Base-by-base conservation (phyloP, 176 grass and related monocot species). In the Echinochloa phyllopogon region DNA sequence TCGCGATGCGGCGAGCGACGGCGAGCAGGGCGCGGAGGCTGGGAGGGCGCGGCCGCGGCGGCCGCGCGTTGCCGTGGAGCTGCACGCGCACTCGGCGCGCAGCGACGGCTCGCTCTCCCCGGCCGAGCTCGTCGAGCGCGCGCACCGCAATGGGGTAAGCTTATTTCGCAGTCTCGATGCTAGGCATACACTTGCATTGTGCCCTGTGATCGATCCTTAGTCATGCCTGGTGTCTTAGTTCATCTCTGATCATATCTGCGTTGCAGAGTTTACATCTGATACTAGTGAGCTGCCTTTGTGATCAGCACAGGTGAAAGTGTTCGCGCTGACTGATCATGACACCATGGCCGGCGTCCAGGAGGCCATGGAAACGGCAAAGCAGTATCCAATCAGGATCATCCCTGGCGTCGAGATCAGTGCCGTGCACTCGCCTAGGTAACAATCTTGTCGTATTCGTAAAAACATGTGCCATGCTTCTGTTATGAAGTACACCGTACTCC, bases 271-370 rank as follows among this genome's bases (percentile, higher is more conserved):
- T 58, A 24, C 10, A 85, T 68, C 65, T 62, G 50, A 72, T 27
- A 33, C 6, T 20, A 47, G 4, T 40, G 43, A 51, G 40, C 39
- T 60, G 65, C 64, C 52, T 71, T 71, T 69, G 43, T 63, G 73
- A 63, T 82, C 86, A 86, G 89, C 74, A 40, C 94, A 96, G 91
- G 94, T 96, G 86, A 90, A 93, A 78, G 91, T 94, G 55, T 75
- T 97, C 24, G 91, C 94, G 18, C 79, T 97, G 27, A 97, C 94
- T 51, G 94, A 97, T 53, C 91, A 97, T 27, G 94, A 97, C 74
- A 97, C 91, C 21, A 92, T 97, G 91, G 84, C 87, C 17, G 94
- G 91, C 59, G 75, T 94, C 25, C 50, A 57, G 0, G 94, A 97
- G 70, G 94, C 94, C 24, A 63, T 84, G 48, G 89, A 90, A 86